phyloP scores from a whole-genome alignment of 2,329 filamentous ascomycete genomes.

The Cladosporium sphaerospermum region DNA sequence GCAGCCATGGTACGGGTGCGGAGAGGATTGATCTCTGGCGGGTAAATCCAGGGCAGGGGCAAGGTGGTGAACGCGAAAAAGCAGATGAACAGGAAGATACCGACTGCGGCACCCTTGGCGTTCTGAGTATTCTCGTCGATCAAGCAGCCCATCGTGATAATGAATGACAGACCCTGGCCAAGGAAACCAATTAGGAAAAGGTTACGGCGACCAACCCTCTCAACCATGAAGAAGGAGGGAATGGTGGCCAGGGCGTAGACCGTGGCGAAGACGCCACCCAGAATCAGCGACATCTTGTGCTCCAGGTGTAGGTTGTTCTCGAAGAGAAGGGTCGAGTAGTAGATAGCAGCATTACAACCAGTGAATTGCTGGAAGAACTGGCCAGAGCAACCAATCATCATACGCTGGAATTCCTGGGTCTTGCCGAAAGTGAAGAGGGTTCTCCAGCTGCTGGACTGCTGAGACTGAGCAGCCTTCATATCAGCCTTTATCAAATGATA shows the following conservation, averaged over 20 bases:
- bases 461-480: no score
- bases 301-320: slow-evolving; percentile 40
- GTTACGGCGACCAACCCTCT: slow-evolving; percentile 49
- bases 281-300: slow-evolving; percentile 63
- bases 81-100: slow-evolving; percentile 25
- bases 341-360: slow-evolving; percentile 19
- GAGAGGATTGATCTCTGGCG: slow-evolving; percentile 30
- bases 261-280: slow-evolving; percentile 30
- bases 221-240: slow-evolving; percentile 57
- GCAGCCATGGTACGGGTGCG: slow-evolving; percentile 24
- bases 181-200: slow-evolving; percentile 36
- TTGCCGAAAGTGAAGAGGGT: slow-evolving; percentile 4
- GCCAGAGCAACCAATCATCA: neutral
- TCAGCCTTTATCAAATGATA: no score
- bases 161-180: slow-evolving; percentile 52
- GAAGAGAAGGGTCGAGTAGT: slow-evolving; percentile 36
- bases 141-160: slow-evolving; percentile 33
- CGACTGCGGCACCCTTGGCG: slow-evolving; percentile 17
- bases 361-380: slow-evolving; percentile 14
- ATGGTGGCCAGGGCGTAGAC: slow-evolving; percentile 33
- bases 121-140: slow-evolving; percentile 8
- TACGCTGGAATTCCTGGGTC: slow-evolving; percentile 8
- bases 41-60: slow-evolving; percentile 17
- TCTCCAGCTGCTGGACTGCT: no score
- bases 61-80: slow-evolving; percentile 24